phyloP scores from a whole-genome alignment of 768 basidiomycete genomes.

The Dentipellis sp. region DNA sequence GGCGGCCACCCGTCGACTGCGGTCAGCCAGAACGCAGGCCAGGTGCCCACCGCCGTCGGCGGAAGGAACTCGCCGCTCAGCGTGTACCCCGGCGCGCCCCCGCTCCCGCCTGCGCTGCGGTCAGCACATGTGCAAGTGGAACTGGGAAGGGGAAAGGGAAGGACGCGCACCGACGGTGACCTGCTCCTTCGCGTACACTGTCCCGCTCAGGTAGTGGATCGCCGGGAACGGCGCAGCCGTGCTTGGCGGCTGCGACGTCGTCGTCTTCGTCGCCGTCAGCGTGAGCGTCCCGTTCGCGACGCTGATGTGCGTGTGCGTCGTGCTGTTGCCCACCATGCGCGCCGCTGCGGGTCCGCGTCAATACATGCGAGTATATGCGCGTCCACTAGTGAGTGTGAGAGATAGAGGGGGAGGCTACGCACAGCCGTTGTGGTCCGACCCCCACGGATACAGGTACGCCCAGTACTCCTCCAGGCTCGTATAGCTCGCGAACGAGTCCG shows the following conservation, averaged over 20 bases:
- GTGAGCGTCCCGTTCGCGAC: slow-evolving; percentile 29
- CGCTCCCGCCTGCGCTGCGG: background rate
- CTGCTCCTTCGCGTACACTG: slow-evolving; percentile 32
- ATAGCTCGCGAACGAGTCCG: slow-evolving; percentile 30
- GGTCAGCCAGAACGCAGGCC: slow-evolving; percentile 36
- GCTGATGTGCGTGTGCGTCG: slow-evolving; percentile 30
- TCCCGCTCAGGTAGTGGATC: slow-evolving; percentile 31
- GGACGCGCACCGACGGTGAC: slow-evolving; percentile 29
- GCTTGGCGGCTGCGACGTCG: slow-evolving; percentile 26
- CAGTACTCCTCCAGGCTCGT: slow-evolving; percentile 30
- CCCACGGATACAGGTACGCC: slow-evolving; percentile 38
- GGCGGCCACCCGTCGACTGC: slow-evolving; percentile 34
- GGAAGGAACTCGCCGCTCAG: slow-evolving; percentile 35
- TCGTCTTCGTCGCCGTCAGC: slow-evolving; percentile 33
- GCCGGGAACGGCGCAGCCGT: slow-evolving; percentile 31
- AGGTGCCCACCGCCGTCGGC: slow-evolving; percentile 30
- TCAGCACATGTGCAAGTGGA: background rate
- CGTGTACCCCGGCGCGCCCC: slow-evolving; percentile 18
- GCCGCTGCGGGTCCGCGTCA: slow-evolving; percentile 21
- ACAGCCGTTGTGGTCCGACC: slow-evolving; percentile 38
- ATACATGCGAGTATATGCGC: background rate
- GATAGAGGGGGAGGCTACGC: slow-evolving; percentile 8
- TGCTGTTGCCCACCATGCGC: slow-evolving; percentile 33
- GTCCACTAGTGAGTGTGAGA: too few relatives aligned
- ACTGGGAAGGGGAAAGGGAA: background rate